Percentiles rank a stretch among this genome's conserved stretches.
Evolutionary conservation across 2,329 filamentous ascomycete species (phyloP).

Genomic region (Gnomoniopsis smithogilvyi): DNA sequence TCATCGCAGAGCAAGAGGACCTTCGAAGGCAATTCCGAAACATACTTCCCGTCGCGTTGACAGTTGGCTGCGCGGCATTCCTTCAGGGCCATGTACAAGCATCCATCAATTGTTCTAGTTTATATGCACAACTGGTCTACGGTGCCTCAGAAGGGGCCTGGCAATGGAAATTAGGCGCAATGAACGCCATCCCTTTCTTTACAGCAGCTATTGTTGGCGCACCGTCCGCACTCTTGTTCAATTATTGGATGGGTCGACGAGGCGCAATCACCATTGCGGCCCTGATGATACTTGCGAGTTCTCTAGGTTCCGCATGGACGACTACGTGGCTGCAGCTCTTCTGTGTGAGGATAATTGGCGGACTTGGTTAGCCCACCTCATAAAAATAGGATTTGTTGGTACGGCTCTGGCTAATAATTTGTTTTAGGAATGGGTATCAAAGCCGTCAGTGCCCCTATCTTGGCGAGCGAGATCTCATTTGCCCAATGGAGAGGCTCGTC

Average conservation of each 20-base stretch:
- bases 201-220: constrained; percentile 36
- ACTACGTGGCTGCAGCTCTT: constrained; percentile 31
- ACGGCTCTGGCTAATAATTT: neutral
- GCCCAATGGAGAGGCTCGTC: constrained; percentile 46
- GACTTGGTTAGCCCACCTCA: constrained; percentile 30
- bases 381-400: neutral
- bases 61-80: constrained; percentile 41
- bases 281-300: constrained; percentile 36
- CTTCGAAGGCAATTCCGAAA: constrained; percentile 34
- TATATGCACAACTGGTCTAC: constrained; percentile 23
- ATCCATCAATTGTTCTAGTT: constrained; percentile 38
- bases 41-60: constrained; percentile 38
- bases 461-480: constrained; percentile 44
- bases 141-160: neutral
- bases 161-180: constrained; percentile 37
- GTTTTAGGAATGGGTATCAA: constrained; percentile 43
- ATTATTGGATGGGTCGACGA: constrained; percentile 36
- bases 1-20: constrained; percentile 35
- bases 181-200: constrained; percentile 38
- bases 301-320: constrained; percentile 33
- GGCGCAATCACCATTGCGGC: constrained; percentile 38
- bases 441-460: constrained; percentile 44
- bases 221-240: constrained; percentile 37
- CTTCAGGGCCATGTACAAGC: constrained; percentile 43
- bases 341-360: constrained; percentile 34